A percentile compares a stretch with the other conserved stretches of the same genome.
Evolutionary conservation across 2,329 filamentous ascomycete species (phyloP).

Genomic region (Aspergillus sp.): DNA sequence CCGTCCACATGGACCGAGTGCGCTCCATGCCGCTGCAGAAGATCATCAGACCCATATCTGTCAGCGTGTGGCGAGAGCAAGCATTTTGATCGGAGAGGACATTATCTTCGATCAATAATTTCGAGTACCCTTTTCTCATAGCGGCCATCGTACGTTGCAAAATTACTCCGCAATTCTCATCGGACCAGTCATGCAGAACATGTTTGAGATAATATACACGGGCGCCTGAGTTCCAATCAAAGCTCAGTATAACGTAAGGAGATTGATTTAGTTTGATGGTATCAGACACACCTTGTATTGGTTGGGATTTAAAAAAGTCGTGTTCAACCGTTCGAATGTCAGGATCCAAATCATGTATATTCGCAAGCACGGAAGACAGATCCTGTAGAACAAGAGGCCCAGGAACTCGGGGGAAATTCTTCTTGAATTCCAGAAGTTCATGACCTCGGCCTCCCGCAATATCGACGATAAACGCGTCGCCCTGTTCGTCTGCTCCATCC

Average conservation of each 20-base stretch:
- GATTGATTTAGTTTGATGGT: too few relatives aligned
- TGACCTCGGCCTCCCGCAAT: constrained; percentile 19
- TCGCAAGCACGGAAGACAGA: constrained; percentile 11
- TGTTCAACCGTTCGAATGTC: constrained; percentile 4
- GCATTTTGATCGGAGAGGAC: constrained; percentile 4
- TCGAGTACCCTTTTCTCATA: constrained; percentile 9
- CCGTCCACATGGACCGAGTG: background rate
- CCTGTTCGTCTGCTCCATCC: constrained; percentile 8
- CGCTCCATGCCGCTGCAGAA: constrained; percentile 3
- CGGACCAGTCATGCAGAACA: constrained; percentile 42
- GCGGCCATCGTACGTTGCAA: background rate
- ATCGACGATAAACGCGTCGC: constrained; percentile 20
- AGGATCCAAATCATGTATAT: background rate
- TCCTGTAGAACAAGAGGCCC: constrained; percentile 18
- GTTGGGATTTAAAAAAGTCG: constrained; percentile 15
- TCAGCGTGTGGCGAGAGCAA: background rate
- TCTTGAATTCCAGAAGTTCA: constrained; percentile 9
- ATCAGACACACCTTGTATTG: constrained; percentile 10
- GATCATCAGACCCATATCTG: constrained; percentile 9
- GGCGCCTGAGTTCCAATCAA: constrained; percentile 16
- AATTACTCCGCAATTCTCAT: constrained; percentile 15
- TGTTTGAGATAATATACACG: constrained; percentile 40
- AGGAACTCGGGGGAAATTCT: constrained; percentile 2
- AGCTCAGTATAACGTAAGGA: background rate
- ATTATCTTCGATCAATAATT: constrained; percentile 6